Evolutionary conservation across 768 basidiomycete species (phyloP), one percentile per base, ranked within the genome.

Genomic region (Amanita molliuscula): DNA sequence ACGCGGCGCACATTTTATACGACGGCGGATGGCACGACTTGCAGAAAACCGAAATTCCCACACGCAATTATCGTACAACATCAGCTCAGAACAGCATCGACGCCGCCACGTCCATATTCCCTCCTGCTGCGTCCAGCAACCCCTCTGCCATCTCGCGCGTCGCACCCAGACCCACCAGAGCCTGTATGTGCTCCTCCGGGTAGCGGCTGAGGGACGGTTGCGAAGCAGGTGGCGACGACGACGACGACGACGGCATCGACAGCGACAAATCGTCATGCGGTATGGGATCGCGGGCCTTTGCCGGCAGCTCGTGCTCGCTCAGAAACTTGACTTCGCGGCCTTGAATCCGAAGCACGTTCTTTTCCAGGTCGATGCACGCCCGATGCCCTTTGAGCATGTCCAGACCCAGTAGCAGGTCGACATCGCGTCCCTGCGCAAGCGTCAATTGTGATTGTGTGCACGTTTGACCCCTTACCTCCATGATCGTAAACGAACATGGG

Each of bases 381-480:
- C 96, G 93, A 63, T 97, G 89, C 0, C 93, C 88, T 66, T 92
- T 97, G 53, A 98, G 79, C 96, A 98, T 98, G 74, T 99, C 96
- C n/a, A 99, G 76, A 6, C 96, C 96, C 36, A 99, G 84, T 3
- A 99, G 72, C n/a, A 99, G 80, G 61, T 98, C 95, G 41, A 98
- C 92, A 51, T 88, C 83, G 28, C 83, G 79, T 33, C 93, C 93
- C 88, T 92, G 51, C 26, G 44, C 34, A 31, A n/a, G 25, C 11
- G n/a, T 55, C 26, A 43, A 34, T 35, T 10, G 23, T 37, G 7
- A 34, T 26, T 21, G 21, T 38, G n/a, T 40, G 25, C 34, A 28
- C 21, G 20, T 2, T 33, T n/a, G 44, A 15, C 6, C 10, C 49
- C 70, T 47, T 54, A 86, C 89, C 78, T 99, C 96, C 78, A 99